Percentiles rank a stretch among this genome's conserved stretches.
These are phyloP conservation scores for Epichloe gansuensis DNA, from an alignment of 2,329 filamentous ascomycete genomes.

Conservation along the genomic window DNA sequence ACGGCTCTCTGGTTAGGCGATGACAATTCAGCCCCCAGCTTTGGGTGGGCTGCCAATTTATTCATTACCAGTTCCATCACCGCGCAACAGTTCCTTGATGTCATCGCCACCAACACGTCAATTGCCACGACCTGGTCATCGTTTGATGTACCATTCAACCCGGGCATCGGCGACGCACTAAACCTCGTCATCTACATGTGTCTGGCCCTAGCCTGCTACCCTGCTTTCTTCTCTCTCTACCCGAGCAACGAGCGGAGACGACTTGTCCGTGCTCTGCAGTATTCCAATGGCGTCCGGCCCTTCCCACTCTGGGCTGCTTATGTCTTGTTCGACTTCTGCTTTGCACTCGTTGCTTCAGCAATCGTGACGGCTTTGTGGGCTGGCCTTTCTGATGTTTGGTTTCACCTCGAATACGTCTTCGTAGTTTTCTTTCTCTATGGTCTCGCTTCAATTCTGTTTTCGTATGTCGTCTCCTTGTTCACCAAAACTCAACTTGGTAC, in stretches of 20 bases:
- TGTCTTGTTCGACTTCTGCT: constrained; percentile 62
- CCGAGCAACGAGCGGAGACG: constrained; percentile 70
- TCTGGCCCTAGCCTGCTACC: constrained; percentile 63
- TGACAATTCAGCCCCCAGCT: constrained; percentile 42
- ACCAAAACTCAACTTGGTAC: constrained; percentile 67
- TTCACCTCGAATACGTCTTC: constrained; percentile 69
- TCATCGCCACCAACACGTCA: constrained; percentile 51
- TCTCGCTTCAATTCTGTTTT: constrained; percentile 59
- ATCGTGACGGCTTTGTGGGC: constrained; percentile 58
- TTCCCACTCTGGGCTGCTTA: constrained; percentile 80
- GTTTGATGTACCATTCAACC: constrained; percentile 63
- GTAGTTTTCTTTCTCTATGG: constrained; percentile 71
- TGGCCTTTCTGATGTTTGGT: constrained; percentile 55
- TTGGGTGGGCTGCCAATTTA: constrained; percentile 58
- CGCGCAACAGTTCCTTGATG: constrained; percentile 52
- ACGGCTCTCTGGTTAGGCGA: constrained; percentile 69
- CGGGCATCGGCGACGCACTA: constrained; percentile 56
- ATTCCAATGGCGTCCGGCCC: constrained; percentile 78
- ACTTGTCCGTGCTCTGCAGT: constrained; percentile 74
- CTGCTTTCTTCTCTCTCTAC: constrained; percentile 80
- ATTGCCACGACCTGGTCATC: constrained; percentile 61
- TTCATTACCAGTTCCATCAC: constrained; percentile 45
- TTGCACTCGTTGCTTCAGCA: constrained; percentile 53
- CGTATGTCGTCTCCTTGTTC: constrained; percentile 73
- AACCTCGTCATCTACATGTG: constrained; percentile 75